Percentiles rank a stretch among this genome's conserved stretches.
phyloP scores from a whole-genome alignment of 345 rosid species.

The Ceriops decandra region DNA sequence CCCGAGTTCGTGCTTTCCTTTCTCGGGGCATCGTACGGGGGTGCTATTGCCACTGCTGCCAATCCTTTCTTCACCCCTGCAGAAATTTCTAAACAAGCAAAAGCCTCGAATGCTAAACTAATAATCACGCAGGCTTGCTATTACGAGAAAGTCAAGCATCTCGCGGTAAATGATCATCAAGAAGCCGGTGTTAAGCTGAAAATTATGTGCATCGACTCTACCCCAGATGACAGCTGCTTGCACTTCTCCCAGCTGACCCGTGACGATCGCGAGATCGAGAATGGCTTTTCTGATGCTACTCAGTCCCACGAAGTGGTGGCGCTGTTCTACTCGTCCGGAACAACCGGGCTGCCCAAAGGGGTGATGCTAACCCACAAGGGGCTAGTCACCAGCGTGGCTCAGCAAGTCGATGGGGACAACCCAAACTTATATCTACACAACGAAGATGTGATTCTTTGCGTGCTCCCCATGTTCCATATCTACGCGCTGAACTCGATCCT shows the following conservation, averaged over 20 bases:
- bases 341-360: conserved; percentile 92
- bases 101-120: conserved; percentile 47
- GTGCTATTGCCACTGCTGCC: conserved; percentile 74
- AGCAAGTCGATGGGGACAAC: conserved; percentile 93
- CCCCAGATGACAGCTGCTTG: conserved; percentile 42
- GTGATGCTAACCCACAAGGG: conserved; percentile 93
- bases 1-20: conserved; percentile 72
- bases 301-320: conserved; percentile 65
- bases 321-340: conserved; percentile 87
- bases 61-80: conserved; percentile 80
- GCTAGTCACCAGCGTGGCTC: conserved; percentile 73
- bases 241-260: conserved; percentile 58
- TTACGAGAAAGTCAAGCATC: conserved; percentile 48
- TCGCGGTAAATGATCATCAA: conserved; percentile 5
- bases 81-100: conserved; percentile 68
- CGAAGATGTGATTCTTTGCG: conserved; percentile 72
- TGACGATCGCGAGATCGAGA: conserved; percentile 31
- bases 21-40: conserved; percentile 70
- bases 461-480: conserved; percentile 78
- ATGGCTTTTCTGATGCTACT: conserved; percentile 32
- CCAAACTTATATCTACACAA: conserved; percentile 67
- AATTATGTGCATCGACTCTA: conserved; percentile 40
- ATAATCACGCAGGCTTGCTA: conserved; percentile 57
- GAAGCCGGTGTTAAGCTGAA: conserved; percentile 25
- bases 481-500: conserved; percentile 70